A percentile compares a stretch with the other conserved stretches of the same genome.
phyloP scores from a whole-genome alignment of 768 basidiomycete species.

The Agrocybe praecox region DNA sequence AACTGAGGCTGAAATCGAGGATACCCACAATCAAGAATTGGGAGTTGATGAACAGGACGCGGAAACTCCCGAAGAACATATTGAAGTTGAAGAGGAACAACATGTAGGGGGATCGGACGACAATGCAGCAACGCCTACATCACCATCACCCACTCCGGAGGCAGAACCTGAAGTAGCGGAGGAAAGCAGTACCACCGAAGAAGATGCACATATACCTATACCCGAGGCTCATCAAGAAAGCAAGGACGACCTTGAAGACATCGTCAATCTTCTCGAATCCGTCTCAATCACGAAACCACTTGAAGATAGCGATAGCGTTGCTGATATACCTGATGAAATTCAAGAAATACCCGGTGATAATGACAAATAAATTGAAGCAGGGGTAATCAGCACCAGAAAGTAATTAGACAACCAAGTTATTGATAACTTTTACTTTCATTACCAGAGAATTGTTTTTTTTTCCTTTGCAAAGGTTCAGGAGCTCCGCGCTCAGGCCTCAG shows the following conservation, averaged over 20 bases:
- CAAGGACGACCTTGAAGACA: slow-evolving; percentile 45
- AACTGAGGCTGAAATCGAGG: slow-evolving; percentile 4
- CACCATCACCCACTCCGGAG: slow-evolving; percentile 11
- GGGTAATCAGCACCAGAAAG: not conserved
- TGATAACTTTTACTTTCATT: not conserved
- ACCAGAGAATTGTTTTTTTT: not conserved
- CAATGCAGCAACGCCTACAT: slow-evolving; percentile 3
- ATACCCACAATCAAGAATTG: not conserved
- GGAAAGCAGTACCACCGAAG: not conserved
- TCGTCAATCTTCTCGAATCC: slow-evolving; percentile 67
- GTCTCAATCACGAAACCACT: slow-evolving; percentile 34
- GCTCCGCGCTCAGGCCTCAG: too few species aligned
- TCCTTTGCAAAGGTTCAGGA: too few species aligned
- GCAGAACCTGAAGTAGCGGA: not conserved
- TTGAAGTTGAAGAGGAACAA: slow-evolving; percentile 4
- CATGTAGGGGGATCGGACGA: slow-evolving; percentile 8
- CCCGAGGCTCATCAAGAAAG: slow-evolving; percentile 1
- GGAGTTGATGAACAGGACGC: slow-evolving; percentile 4
- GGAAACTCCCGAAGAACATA: not conserved
- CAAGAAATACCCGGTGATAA: slow-evolving; percentile 59
- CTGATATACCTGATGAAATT: slow-evolving; percentile 56
- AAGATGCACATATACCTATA: not conserved
- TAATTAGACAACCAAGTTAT: not conserved
- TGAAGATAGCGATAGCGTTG: slow-evolving; percentile 40
- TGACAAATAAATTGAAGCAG: slow-evolving; percentile 27